A percentile compares a stretch with the other conserved stretches of the same genome.
Conservation (phyloP, 768 basidiomycete genomes). For the Phanerochaete carnosa region DNA sequence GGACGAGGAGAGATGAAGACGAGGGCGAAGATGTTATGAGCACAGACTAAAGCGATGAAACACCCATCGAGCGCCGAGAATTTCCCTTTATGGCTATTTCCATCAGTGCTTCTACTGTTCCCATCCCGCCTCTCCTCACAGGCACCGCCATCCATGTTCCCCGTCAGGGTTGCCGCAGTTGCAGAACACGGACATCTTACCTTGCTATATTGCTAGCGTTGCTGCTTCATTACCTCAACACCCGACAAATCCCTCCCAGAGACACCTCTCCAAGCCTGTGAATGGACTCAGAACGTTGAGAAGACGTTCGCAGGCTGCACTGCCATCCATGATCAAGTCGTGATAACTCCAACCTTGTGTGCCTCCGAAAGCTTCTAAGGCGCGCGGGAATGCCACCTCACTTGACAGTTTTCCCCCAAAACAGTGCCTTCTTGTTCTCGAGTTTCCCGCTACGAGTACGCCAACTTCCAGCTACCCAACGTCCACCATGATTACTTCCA, state of each 20-base stretch:
- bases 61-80: neutral
- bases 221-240: too few relatives aligned
- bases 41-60: neutral
- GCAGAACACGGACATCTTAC: neutral
- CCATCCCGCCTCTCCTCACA: constrained; percentile 1
- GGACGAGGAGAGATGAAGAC: neutral
- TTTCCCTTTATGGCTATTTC: neutral
- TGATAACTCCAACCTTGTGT: neutral
- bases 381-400: neutral
- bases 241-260: too few relatives aligned
- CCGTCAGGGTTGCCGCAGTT: neutral
- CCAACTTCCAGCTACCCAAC: too few relatives aligned
- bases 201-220: neutral
- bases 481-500: neutral
- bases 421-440: neutral
- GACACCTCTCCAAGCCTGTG: too few relatives aligned
- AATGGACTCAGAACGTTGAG: too few relatives aligned
- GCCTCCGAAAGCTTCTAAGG: neutral
- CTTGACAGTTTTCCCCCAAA: neutral
- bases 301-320: neutral
- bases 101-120: neutral
- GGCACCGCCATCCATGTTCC: neutral
- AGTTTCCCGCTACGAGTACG: neutral
- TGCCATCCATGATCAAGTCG: neutral
- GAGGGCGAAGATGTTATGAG: neutral